A percentile compares a stretch with the other conserved stretches of the same genome.
These are phyloP conservation scores for Tulasnella sp. DNA, from an alignment of 768 basidiomycete genomes.

Conservation along the genomic window DNA sequence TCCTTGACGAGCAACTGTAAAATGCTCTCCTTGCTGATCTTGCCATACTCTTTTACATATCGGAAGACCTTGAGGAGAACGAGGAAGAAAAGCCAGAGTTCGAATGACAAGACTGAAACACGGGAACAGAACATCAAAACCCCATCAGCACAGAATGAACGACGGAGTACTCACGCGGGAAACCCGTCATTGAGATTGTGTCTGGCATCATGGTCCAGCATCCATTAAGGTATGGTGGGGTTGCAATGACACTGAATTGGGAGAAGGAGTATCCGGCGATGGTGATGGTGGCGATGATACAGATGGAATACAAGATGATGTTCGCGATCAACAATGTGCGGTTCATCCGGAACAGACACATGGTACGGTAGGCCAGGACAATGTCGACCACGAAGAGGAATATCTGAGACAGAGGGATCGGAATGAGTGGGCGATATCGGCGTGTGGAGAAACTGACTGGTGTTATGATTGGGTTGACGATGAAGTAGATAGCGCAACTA, in stretches of 20 bases:
- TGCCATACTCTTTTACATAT: constrained; percentile 2
- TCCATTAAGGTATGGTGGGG: constrained; percentile 6
- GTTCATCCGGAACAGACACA: constrained; percentile 11
- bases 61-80: not conserved
- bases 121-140: too few species aligned
- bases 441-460: constrained; percentile 2
- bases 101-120: not conserved
- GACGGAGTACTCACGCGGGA: not conserved
- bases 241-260: not conserved
- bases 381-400: constrained; percentile 9
- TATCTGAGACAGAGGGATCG: not conserved
- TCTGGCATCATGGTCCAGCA: not conserved
- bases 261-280: not conserved
- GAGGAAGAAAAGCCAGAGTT: constrained; percentile 10
- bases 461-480: not conserved
- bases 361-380: constrained; percentile 1
- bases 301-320: not conserved
- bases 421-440: not conserved
- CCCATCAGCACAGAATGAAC: too few species aligned
- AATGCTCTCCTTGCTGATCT: not conserved
- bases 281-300: not conserved
- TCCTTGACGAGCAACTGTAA: constrained; percentile 9
- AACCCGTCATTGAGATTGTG: not conserved
- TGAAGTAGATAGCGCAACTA: constrained; percentile 1
- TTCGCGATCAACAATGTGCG: not conserved